Evolutionary conservation across 352 stramenopile species (phyloP).

Genomic region (Phytophthora macrochlamydospora): DNA sequence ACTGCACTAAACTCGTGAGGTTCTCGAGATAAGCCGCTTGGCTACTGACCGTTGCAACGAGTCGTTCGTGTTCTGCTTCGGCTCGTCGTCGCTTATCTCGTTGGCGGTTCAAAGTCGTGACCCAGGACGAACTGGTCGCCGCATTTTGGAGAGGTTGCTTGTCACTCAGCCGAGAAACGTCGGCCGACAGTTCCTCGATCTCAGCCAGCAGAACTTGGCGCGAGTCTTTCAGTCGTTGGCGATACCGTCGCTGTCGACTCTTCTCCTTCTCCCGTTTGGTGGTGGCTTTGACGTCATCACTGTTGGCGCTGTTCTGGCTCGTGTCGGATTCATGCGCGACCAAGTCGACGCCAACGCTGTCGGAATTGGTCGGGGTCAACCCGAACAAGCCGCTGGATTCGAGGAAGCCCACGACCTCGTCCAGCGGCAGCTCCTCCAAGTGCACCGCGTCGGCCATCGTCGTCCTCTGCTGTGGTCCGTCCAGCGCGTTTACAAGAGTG

Average conservation of each 20-base stretch:
- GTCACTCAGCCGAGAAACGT: conserved; percentile 1
- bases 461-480: too few species aligned
- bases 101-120: conserved; percentile 1
- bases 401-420: conserved; percentile 2
- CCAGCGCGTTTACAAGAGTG: too few species aligned
- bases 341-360: background rate
- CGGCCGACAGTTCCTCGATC: conserved; percentile 14
- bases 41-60: conserved; percentile 9
- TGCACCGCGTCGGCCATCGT: too few species aligned
- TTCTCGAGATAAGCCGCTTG: conserved; percentile 19
- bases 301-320: background rate
- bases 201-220: conserved; percentile 12
- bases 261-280: conserved; percentile 19
- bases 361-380: background rate
- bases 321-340: background rate
- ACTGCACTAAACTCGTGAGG: background rate
- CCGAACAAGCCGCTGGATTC: background rate
- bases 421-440: background rate
- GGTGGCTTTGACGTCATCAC: background rate
- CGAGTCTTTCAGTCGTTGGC: conserved; percentile 13
- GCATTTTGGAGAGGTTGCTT: background rate
- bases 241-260: conserved; percentile 23
- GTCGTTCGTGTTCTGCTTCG: conserved; percentile 17
- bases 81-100: conserved; percentile 2
- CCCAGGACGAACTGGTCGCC: conserved; percentile 2